phyloP scores from a whole-genome alignment of 129 eudicot genomes.

The Tanacetum coccineum region DNA sequence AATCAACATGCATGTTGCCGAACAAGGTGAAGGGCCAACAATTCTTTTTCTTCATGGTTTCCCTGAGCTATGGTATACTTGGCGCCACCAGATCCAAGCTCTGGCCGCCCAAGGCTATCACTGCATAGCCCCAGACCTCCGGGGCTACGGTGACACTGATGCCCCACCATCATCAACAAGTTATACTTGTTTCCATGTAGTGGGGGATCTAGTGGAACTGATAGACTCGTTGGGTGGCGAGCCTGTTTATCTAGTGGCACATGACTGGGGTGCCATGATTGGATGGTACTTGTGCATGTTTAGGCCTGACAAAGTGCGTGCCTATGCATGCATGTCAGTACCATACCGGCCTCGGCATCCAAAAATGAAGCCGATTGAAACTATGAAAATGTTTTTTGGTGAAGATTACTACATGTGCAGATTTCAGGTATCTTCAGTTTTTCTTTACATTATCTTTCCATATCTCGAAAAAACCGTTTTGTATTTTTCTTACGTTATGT shows the following conservation, averaged over 20 bases:
- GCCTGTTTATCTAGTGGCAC: slow-evolving; percentile 64
- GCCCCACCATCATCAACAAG: slow-evolving; percentile 39
- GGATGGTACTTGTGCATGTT: slow-evolving; percentile 81
- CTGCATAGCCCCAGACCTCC: slow-evolving; percentile 84
- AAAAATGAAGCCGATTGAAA: slow-evolving; percentile 53
- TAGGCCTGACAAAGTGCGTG: slow-evolving; percentile 73
- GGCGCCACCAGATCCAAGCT: slow-evolving; percentile 81
- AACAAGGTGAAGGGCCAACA: slow-evolving; percentile 61
- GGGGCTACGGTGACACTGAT: slow-evolving; percentile 86
- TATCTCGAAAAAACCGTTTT: background rate
- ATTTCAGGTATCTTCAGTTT: slow-evolving; percentile 56
- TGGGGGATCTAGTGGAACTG: slow-evolving; percentile 71
- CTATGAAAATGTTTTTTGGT: slow-evolving; percentile 59
- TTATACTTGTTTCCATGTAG: slow-evolving; percentile 63
- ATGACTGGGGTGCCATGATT: slow-evolving; percentile 86
- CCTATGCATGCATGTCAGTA: slow-evolving; percentile 53
- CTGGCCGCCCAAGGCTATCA: slow-evolving; percentile 63
- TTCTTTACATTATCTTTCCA: background rate
- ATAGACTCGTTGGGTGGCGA: slow-evolving; percentile 50
- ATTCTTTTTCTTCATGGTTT: slow-evolving; percentile 86
- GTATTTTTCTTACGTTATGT: background rate
- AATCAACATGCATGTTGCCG: slow-evolving; percentile 83
- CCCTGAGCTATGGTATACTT: slow-evolving; percentile 88
- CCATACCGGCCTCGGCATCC: slow-evolving; percentile 73
- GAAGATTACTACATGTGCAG: slow-evolving; percentile 89